Base-by-base conservation (phyloP, 257 asterid genomes). In the Solanum rostratum region DNA sequence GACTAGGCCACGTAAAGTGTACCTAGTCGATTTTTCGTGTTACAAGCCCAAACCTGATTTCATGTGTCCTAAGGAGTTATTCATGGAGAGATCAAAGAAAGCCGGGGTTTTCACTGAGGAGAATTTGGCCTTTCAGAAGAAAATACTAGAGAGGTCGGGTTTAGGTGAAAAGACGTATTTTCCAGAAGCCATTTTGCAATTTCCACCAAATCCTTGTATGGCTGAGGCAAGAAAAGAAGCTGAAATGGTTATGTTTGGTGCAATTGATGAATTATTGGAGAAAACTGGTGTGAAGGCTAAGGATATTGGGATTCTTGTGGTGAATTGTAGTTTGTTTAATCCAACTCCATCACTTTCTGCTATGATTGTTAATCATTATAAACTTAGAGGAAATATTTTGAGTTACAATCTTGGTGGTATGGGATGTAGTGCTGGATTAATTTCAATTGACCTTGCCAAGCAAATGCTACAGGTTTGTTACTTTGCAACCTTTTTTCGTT, bases 351-450 rank as follows among this genome's bases (percentile, higher is more conserved):
- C 98, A 1, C 90, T 94, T 54, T 92, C 95, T 7, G 94, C 96
- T 0, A 93, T 93, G 98, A 52, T 93, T 45, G 94, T 94, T 39
- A 93, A 94, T 63, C 96, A 90, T 59, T 94, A 93, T 82, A 92
- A 94, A 90, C 93, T 94, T 24, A 90, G 96, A 76, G 93, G 95
- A 8, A 94, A 91, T 50, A 86, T 94, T 52, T 79, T 90, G 90
- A 93, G 96, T 91, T 94, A 90, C 3, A 94, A 93, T 27, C 97
- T 94, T 87, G 95, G 98, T 37, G 98, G 98, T 24, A 94, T 94
- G 97, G 98, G 98, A 0, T 94, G 98, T 84, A 94, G 98, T 84
- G 97, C 98, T 73, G 98, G 98, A 1, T 89, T 94, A 9, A 91
- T 94, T 83, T 92, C 98, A 8, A 91, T 93, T 24, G 97, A 94